Evolutionary conservation across 257 asterid species (phyloP).

Genomic region (Osmanthus fragrans): DNA sequence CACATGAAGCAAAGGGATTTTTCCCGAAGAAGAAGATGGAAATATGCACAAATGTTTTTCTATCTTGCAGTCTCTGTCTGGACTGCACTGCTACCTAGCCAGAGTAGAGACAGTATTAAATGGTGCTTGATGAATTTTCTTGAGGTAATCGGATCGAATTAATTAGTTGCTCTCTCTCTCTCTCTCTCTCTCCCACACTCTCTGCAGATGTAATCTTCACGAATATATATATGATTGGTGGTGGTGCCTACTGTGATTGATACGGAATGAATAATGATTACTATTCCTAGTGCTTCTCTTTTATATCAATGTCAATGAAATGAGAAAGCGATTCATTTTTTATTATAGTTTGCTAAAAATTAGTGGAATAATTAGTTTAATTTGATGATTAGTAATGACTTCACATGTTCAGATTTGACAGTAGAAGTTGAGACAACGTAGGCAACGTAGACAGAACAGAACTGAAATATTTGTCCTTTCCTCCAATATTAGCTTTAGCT

Average conservation of each 20-base stretch:
- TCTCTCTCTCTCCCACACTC: not conserved
- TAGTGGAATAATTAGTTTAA: not conserved
- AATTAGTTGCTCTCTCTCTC: not conserved
- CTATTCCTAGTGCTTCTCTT: not conserved
- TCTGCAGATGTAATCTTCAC: not conserved
- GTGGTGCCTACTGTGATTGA: not conserved
- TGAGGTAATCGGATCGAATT: not conserved
- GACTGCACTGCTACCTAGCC: not conserved
- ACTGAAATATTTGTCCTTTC: not conserved
- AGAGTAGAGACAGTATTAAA: not conserved
- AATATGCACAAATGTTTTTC: too few species aligned
- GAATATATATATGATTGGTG: constrained; percentile 2
- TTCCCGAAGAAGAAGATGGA: too few species aligned
- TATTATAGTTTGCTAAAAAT: too few species aligned
- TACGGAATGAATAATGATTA: not conserved
- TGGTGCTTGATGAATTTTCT: not conserved
- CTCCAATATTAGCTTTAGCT: not conserved
- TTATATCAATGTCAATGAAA: not conserved
- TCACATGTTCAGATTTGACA: not conserved
- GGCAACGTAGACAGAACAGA: too few species aligned
- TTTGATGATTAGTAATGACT: not conserved
- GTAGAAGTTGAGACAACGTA: not conserved
- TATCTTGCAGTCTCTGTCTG: not conserved
- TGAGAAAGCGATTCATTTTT: not conserved
- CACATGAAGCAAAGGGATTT: not conserved